Evolutionary conservation across 1,284 basidiomycete genomes (phyloP).

Genomic region (Sanguinoderma infundibulare): DNA sequence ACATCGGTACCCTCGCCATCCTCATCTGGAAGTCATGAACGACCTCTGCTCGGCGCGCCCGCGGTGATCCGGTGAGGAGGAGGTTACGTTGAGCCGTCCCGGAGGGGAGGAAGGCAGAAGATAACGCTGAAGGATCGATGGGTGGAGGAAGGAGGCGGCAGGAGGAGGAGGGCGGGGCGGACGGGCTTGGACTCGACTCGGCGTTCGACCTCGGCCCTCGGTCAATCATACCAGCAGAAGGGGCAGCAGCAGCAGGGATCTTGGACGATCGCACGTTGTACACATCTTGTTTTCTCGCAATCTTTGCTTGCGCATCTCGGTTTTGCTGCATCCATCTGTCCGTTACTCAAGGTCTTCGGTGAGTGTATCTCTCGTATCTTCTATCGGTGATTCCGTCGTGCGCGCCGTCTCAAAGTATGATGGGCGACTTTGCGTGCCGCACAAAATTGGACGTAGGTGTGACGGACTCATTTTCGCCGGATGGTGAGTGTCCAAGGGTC

Average conservation of each 20-base stretch:
- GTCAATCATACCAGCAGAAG: neutral
- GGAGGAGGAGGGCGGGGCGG: neutral
- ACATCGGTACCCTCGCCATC: slow-evolving; percentile 87
- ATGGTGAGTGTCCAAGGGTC: no score
- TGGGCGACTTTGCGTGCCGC: no score
- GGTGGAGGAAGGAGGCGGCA: neutral
- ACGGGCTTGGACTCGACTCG: neutral
- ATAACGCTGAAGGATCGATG: no score
- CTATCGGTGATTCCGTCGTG: no score
- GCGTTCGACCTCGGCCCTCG: neutral
- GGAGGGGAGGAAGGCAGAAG: neutral
- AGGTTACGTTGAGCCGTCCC: neutral
- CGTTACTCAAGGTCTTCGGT: no score
- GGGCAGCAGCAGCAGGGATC: neutral
- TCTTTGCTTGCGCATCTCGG: neutral
- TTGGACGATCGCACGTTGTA: slow-evolving; percentile 9
- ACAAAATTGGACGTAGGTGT: no score
- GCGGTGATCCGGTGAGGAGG: neutral
- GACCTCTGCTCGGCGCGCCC: neutral
- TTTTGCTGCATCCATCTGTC: neutral
- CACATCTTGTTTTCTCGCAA: slow-evolving; percentile 4
- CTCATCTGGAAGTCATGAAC: slow-evolving; percentile 88
- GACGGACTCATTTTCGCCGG: no score
- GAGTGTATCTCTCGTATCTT: no score
- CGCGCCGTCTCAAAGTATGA: no score